phyloP scores from a whole-genome alignment of 2,329 filamentous ascomycete species.

The Sarocladiaceae sp. region DNA sequence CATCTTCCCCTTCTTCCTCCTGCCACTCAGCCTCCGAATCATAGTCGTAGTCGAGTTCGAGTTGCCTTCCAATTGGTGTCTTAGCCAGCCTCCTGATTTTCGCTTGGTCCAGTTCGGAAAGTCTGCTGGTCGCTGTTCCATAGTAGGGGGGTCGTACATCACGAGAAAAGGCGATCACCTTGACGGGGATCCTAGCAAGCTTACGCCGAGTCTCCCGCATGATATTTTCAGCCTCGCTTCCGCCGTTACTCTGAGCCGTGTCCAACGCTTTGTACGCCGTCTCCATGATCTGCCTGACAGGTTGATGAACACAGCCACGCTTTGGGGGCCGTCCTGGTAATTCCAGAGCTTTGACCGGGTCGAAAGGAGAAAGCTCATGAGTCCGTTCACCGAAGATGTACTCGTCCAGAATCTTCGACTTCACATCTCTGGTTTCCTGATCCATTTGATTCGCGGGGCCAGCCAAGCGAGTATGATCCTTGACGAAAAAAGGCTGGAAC shows the following conservation, averaged over 20 bases:
- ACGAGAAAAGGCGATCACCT: conserved; percentile 54
- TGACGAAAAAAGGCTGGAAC: conserved; percentile 78
- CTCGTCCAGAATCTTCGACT: conserved; percentile 46
- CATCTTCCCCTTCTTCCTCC: conserved; percentile 63
- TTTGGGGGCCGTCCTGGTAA: conserved; percentile 29
- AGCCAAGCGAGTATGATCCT: conserved; percentile 67
- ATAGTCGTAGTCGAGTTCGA: conserved; percentile 73
- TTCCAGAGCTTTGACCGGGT: conserved; percentile 40
- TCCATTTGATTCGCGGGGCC: conserved; percentile 52
- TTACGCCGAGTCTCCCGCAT: conserved; percentile 28
- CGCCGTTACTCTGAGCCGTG: conserved; percentile 22
- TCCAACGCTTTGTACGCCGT: conserved; percentile 43
- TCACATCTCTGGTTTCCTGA: conserved; percentile 44
- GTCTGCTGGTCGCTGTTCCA: conserved; percentile 62
- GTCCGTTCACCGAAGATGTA: conserved; percentile 40
- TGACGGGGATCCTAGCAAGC: conserved; percentile 53
- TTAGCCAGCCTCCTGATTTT: conserved; percentile 46
- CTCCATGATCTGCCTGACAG: conserved; percentile 57
- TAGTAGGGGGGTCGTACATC: conserved; percentile 65
- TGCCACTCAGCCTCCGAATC: conserved; percentile 86
- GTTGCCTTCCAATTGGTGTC: conserved; percentile 45
- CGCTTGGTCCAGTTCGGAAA: conserved; percentile 34
- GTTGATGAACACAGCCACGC: conserved; percentile 42
- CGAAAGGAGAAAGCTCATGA: conserved; percentile 31
- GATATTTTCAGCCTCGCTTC: conserved; percentile 24